A percentile compares a stretch with the other conserved stretches of the same genome.
Conservation (phyloP, 768 basidiomycete species). For the Ephemerocybe angulata region DNA sequence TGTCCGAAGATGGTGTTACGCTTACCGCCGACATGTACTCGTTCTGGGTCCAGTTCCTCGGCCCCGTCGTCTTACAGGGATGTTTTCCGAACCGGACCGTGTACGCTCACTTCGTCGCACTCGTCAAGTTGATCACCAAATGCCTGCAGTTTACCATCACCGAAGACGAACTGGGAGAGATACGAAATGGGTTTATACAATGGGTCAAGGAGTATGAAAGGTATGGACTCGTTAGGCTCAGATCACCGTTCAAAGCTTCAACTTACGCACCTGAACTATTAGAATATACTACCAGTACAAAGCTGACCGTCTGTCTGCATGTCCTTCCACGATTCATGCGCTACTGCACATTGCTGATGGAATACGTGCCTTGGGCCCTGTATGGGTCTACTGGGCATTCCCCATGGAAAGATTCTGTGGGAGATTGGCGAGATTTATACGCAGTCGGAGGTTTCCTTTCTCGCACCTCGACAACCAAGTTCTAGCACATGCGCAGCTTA, state of each 20-base stretch:
- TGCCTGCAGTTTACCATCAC: slow-evolving; percentile 35
- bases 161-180: slow-evolving; percentile 18
- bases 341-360: slow-evolving; percentile 34
- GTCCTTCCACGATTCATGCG: slow-evolving; percentile 31
- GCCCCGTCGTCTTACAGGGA: slow-evolving; percentile 32
- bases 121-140: slow-evolving; percentile 33
- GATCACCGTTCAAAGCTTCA: background rate
- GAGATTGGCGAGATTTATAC: slow-evolving; percentile 20
- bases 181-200: slow-evolving; percentile 26
- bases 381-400: slow-evolving; percentile 37
- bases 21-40: slow-evolving; percentile 35
- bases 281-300: slow-evolving; percentile 31
- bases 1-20: background rate
- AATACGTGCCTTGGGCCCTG: slow-evolving; percentile 30
- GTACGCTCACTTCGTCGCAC: slow-evolving; percentile 39
- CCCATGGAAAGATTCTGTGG: slow-evolving; percentile 36
- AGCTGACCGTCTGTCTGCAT: slow-evolving; percentile 20
- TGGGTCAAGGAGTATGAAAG: slow-evolving; percentile 40
- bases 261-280: too few relatives aligned
- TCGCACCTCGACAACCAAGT: slow-evolving; percentile 5
- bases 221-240: slow-evolving; percentile 19
- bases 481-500: background rate
- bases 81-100: slow-evolving; percentile 30
- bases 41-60: slow-evolving; percentile 39
- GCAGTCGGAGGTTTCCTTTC: slow-evolving; percentile 24